Base-by-base conservation (phyloP, 2,329 filamentous ascomycete genomes). In the Sclerotiophoma versabilis region DNA sequence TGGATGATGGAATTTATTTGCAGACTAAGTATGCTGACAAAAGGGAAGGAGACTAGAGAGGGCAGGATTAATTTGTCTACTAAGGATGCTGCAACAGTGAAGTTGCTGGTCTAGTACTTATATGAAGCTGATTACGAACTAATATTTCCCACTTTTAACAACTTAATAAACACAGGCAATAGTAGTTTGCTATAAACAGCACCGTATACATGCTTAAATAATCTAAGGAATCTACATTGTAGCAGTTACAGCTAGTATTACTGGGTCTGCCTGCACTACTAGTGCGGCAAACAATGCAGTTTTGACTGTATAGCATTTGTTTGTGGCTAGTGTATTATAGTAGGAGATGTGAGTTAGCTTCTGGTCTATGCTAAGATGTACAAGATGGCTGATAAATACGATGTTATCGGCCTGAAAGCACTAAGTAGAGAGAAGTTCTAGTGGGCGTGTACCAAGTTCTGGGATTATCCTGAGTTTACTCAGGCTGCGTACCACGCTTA, bases 401-500 rank as follows among this genome's bases (percentile, higher is more conserved):
- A 46, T 15, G 45, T 62, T 15, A 15, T 11, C 10, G 49, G 49
- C 3, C 49, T 64, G 4, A 57, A 62, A 30, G 36, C 45, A 2
- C 38, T 62, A 9, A 47, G 30, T 4, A 38, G 10, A 9, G 34
- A 48, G 9, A 62, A 60, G 44, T 64, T 64, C 23, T 30, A 17
- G n/a, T n/a, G 11, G 11, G 30, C 46, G 11, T 55, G 56, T 33
- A 5, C 1, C 5, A 4, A 19, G 11, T 48, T 36, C 36, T 67
- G 61, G 63, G 59, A 71, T 30, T 48, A 63, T 3, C 5, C 38
- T 5, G 61, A 64, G 10, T 59, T 74, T 14, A 45, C 64, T 2
- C 55, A 57, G 27, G 64, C 70, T 2, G 69, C 69, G 17, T 39
- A 64, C 10, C 38, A 57, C 32, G 53, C 38, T 2, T 73, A 68